A percentile compares a stretch with the other conserved stretches of the same genome.
Evolutionary conservation across 2,329 filamentous ascomycete genomes (phyloP).

Genomic region (Colletotrichum lupini): DNA sequence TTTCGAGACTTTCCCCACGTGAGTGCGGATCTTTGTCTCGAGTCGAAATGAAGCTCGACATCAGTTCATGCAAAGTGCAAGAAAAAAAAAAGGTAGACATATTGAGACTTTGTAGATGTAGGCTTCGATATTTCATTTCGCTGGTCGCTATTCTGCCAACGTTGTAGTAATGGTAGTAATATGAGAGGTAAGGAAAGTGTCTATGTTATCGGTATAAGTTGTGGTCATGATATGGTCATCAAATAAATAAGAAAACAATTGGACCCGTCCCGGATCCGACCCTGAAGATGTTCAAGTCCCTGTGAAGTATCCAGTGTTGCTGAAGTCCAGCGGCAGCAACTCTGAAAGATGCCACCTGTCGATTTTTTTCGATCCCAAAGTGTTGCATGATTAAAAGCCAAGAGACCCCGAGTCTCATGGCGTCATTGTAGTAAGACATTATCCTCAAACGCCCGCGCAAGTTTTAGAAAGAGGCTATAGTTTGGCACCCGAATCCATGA

Average conservation of each 20-base stretch:
- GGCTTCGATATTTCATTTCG: neutral
- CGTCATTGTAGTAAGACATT: neutral
- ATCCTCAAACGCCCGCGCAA: slow-evolving; percentile 8
- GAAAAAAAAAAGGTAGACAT: neutral
- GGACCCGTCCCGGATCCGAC: neutral
- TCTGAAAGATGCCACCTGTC: neutral
- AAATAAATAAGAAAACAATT: neutral
- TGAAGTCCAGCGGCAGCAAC: slow-evolving; percentile 23
- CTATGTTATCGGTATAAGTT: slow-evolving; percentile 25
- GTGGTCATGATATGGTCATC: slow-evolving; percentile 28
- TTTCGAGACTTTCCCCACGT: neutral
- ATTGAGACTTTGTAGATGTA: neutral
- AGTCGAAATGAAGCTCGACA: neutral
- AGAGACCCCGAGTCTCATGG: neutral
- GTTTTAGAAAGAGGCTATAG: neutral
- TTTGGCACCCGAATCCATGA: neutral
- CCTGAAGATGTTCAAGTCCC: slow-evolving; percentile 20
- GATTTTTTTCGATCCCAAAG: neutral
- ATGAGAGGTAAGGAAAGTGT: neutral
- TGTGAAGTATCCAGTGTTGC: slow-evolving; percentile 5
- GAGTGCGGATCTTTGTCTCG: neutral
- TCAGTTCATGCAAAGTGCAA: neutral
- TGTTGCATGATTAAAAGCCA: neutral
- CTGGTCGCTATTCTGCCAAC: neutral
- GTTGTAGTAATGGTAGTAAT: neutral